Percentiles rank a stretch among this genome's conserved stretches.
phyloP scores from a whole-genome alignment of 305 asterid genomes.

The Plantago rigida region DNA sequence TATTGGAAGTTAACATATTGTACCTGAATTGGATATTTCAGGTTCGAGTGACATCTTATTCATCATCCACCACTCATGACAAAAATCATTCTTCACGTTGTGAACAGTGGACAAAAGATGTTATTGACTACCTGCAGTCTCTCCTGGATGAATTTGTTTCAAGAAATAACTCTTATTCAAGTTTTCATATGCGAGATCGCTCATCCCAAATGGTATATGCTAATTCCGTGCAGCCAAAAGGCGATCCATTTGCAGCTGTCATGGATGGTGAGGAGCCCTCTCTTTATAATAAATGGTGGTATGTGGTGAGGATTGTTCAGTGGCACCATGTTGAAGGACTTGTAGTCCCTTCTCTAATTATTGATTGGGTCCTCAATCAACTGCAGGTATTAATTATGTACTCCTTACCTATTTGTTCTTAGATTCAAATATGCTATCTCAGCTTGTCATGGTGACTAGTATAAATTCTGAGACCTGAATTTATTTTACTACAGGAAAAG shows the following conservation, averaged over 20 bases:
- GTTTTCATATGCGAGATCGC: conserved; percentile 52
- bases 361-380: conserved; percentile 95
- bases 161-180: conserved; percentile 57
- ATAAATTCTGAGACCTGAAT: conserved; percentile 26
- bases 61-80: conserved; percentile 64
- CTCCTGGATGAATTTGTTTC: conserved; percentile 77
- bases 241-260: conserved; percentile 40
- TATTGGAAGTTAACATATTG: conserved; percentile 27
- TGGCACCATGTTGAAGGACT: conserved; percentile 98
- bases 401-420: conserved; percentile 1
- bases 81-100: conserved; percentile 72
- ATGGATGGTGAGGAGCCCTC: conserved; percentile 75
- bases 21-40: conserved; percentile 40
- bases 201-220: conserved; percentile 56
- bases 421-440: conserved; percentile 13
- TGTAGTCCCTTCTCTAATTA: conserved; percentile 70
- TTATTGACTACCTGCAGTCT: conserved; percentile 79
- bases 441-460: background rate
- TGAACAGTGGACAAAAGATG: conserved; percentile 96
- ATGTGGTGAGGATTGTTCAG: conserved; percentile 79
- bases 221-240: conserved; percentile 58
- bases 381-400: conserved; percentile 59
- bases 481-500: conserved; percentile 59
- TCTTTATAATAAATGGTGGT: conserved; percentile 96
- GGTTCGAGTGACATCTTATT: conserved; percentile 68